These are phyloP conservation scores for Puccinia polysora DNA, from an alignment of 1,284 basidiomycete species.

Conservation along the genomic window DNA sequence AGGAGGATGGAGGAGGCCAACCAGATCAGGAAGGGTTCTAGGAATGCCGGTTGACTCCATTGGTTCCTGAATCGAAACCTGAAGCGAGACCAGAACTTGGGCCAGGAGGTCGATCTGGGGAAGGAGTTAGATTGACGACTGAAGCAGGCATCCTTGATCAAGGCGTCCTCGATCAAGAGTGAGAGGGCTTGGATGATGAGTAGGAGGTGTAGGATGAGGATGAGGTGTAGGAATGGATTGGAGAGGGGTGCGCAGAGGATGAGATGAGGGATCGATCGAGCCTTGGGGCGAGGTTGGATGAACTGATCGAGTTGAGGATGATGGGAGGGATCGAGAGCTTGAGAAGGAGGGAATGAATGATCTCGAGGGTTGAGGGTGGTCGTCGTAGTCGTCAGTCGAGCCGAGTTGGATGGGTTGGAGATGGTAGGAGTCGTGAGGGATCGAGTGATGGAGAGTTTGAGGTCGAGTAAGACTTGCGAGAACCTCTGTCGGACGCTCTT, in stretches of 20 bases:
- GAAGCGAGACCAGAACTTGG: conserved; percentile 31
- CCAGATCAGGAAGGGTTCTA: conserved; percentile 35
- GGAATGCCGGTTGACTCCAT: conserved; percentile 33
- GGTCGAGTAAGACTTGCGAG: too few species aligned
- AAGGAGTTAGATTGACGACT: background rate
- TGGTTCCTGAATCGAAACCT: conserved; percentile 29
- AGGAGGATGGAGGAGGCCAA: conserved; percentile 2
- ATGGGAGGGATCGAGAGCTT: too few species aligned
- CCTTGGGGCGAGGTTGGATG: background rate
- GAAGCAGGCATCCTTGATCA: conserved; percentile 39
- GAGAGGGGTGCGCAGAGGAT: conserved; percentile 25
- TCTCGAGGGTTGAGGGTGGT: too few species aligned
- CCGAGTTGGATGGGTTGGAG: too few species aligned
- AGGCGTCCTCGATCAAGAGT: conserved; percentile 35
- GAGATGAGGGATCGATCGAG: background rate
- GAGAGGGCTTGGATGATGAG: conserved; percentile 33
- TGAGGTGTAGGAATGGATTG: conserved; percentile 31
- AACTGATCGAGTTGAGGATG: background rate
- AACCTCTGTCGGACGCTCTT: too few species aligned
- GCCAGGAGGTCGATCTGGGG: conserved; percentile 22
- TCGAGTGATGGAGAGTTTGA: too few species aligned
- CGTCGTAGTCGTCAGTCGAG: too few species aligned
- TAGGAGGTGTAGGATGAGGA: conserved; percentile 38
- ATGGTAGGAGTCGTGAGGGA: too few species aligned
- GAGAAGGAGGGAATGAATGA: too few species aligned